These are phyloP conservation scores for Porcisia hertigi DNA, from an alignment of 208 protist genomes.

Conservation along the genomic window DNA sequence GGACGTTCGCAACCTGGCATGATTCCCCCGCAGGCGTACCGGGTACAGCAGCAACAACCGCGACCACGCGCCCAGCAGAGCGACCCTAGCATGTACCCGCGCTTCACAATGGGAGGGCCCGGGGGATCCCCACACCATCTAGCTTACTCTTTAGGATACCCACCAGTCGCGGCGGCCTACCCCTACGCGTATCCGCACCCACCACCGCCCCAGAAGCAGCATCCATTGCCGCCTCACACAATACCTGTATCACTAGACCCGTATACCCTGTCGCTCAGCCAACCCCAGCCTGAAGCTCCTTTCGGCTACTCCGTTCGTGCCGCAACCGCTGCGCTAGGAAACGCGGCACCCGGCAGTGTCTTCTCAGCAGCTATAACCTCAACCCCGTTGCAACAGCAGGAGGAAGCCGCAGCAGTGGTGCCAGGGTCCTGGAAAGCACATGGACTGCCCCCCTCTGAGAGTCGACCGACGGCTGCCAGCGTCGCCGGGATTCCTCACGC, in stretches of 20 bases:
- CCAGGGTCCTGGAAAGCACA: background rate
- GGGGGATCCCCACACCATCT: background rate
- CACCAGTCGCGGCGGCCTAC: background rate
- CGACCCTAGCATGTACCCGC: constrained; percentile 2
- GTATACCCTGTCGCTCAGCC: background rate
- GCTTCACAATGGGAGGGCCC: background rate
- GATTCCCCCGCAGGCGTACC: constrained; percentile 25
- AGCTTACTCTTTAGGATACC: background rate
- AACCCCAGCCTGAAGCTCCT: background rate
- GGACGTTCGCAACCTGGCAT: background rate
- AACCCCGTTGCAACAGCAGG: background rate
- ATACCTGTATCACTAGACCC: background rate
- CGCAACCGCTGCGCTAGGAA: background rate
- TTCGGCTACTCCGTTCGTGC: constrained; percentile 8
- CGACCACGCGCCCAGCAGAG: background rate
- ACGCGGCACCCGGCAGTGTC: background rate
- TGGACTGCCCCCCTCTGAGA: background rate
- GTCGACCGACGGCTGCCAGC: background rate
- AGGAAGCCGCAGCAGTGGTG: background rate
- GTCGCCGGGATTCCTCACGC: background rate
- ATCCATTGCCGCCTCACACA: background rate
- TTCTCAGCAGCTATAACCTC: background rate
- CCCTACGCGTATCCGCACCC: background rate
- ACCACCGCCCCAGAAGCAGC: background rate
- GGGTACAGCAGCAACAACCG: background rate